phyloP scores from a whole-genome alignment of 2,329 filamentous ascomycete species.

The Trichoderma semiorbis region DNA sequence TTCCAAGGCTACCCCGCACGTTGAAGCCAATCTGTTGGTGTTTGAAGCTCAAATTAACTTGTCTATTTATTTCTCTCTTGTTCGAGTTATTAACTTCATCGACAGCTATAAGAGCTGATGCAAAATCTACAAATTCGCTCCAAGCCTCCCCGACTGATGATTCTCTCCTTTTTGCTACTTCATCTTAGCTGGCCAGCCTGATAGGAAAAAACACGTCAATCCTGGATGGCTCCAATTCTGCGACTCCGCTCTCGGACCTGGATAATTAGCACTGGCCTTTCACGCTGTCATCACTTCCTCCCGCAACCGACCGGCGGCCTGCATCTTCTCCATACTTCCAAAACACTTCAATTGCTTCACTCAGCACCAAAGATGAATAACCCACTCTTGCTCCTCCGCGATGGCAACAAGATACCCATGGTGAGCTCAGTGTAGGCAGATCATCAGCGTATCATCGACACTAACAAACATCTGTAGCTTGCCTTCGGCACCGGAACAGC shows the following conservation, averaged over 20 bases:
- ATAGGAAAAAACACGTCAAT: background rate
- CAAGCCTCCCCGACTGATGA: background rate
- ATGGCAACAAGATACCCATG: background rate
- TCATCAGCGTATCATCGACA: background rate
- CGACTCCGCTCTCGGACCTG: background rate
- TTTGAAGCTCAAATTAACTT: background rate
- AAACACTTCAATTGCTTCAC: background rate
- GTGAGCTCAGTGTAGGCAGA: background rate
- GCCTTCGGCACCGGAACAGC: background rate
- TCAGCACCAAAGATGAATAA: background rate
- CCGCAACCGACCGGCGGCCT: background rate
- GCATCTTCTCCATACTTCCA: background rate
- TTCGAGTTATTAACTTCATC: background rate
- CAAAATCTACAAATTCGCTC: background rate
- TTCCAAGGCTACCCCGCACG: background rate
- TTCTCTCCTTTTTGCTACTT: background rate
- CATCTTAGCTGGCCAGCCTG: background rate
- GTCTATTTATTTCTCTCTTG: background rate
- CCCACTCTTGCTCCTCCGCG: fast-evolving
- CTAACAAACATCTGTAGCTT: background rate
- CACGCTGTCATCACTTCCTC: background rate
- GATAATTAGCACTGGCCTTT: background rate
- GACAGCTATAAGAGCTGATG: background rate
- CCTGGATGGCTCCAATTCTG: background rate
- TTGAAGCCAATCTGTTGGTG: background rate